Evolutionary conservation across 805 yeast species (phyloP), one percentile per base, ranked within the genome.

Genomic region (Candida sithepensis): DNA sequence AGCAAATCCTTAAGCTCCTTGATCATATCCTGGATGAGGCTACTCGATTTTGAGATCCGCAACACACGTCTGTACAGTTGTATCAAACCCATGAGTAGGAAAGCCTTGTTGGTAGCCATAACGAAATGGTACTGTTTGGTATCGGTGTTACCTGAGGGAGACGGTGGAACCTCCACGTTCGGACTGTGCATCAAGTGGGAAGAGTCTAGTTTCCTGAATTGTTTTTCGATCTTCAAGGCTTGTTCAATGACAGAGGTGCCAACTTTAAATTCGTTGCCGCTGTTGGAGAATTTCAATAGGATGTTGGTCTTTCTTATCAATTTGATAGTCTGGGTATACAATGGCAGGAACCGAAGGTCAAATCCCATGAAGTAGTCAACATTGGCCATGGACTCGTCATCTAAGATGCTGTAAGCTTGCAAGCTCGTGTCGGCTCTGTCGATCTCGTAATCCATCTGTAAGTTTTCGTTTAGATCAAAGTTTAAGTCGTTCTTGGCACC

Each of bases 291-390:
- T 13, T 47, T 45, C 14, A 56, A 42, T 2, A 48, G 37, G 5
- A 65, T 33, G 22, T 64, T 59, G 23, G 62, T 48, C 42, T 63
- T 54, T 42, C 72, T 65, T 21, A 76, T 69, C 39, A 79, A 52
- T 38, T 60, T 55, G 14, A 73, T 64, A 9, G 83, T 72, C 39
- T 78, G 74, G 19, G 84, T 73, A 51, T 79, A 78, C 28, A 75
- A 71, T 0, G 86, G 84, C 19, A 86, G 66, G 47, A 85, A 72
- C 50, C 71, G 72, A 12, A 82, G 69, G 53, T 86, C 90, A 60
- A 87, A 79, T 1, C 94, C 95, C 45, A 76, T 67, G 43, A 83
- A 68, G 47, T 75, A 77, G 58, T 84, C 89, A 43, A 84, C 78
- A 53, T 78, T 80, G 26, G 64, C 63, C 33, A 57, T 59, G 0